Base-by-base conservation (phyloP, 257 asterid genomes). In the Scutellaria baicalensis region DNA sequence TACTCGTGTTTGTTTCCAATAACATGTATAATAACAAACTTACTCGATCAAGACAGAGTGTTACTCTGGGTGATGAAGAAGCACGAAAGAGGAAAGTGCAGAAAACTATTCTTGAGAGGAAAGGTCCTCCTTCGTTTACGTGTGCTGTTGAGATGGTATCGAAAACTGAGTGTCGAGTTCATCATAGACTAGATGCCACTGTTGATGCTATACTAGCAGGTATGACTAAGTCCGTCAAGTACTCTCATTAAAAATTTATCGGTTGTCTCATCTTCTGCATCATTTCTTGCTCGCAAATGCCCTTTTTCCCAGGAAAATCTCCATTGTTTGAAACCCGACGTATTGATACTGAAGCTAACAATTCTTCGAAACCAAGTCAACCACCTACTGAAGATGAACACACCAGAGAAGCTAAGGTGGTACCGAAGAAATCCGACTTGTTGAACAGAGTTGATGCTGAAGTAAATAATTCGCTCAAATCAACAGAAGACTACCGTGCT, bases 1-100 rank as follows among this genome's bases (percentile, higher is more conserved):
- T 49, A 17, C 59, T 38, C 75, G 13, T 61, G 48, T 42, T 50
- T 42, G 59, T 43, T 47, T 16, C 40, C 7, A 18, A 44, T 60
- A n/a, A 5, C 56, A 33, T 12, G 4, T 70, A 59, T 38, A 35
- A 11, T 47, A 16, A 39, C 23, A 27, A 14, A 21, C 66, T 71
- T 75, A 55, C 51, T 77, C 64, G 12, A 11, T 69, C 68, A 55
- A 50, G 64, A 73, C 84, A 93, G 99, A 93, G 97, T 78, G 99
- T 93, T 71, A 93, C 99, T 55, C 89, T 93, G 17, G 99, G 99
- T 51, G 99, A 93, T 63, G 99, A 93, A 85, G 99, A 93, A 83
- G 99, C 99, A 61, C 81, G 89, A 75, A 93, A 91, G 88, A 86
- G 99, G 87, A 93, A 91, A 79, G 99, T 93, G 77, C 97, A 93